Evolutionary conservation across 371 early-diverging fungal genomes (phyloP), one percentile per base, ranked within the genome.

Genomic region (Dinochytrium kinnereticum): DNA sequence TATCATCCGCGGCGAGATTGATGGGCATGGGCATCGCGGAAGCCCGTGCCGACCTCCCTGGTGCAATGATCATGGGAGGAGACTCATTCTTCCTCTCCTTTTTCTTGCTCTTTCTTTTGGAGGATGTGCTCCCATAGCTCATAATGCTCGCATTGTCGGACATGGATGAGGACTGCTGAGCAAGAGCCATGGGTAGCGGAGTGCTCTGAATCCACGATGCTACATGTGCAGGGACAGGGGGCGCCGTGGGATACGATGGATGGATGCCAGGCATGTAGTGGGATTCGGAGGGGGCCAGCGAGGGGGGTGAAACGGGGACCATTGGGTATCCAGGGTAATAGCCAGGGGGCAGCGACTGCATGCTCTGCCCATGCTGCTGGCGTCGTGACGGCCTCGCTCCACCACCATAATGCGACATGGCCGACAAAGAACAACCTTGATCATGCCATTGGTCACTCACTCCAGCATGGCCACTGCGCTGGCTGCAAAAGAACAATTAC

Each of bases 111-210:
- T 64, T 37, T 10, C 17, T 17, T 67, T 57, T 57, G 5, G n/a
- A 26, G 7, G 57, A 5, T 13, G 5, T 30, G 24, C 31, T 30
- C 13, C 15, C 13, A 24, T 57, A 13, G 44, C 66, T 49, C 15
- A 2, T 19, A 3, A 40, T 10, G 44, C 66, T 66, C 10, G 24
- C 65, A 2, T 19, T 33, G 28, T 64, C 69, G n/a, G 13, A 3
- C 2, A 36, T 38, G 59, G 17, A 5, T 2, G 21, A 28, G 17
- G 50, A 69, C 59, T 30, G 31, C 10, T 33, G 34, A 1, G 75
- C 75, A 21, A 74, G 66, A 2, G 75, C 64, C 10, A 68, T 74
- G 15, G 75, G 75, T 5, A 74, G 70, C 3, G 75, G 75, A 13
- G 75, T 74, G 53, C 40, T 53, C 28, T 61, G 49, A 21, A 74